Evolutionary conservation across 306 rosid genomes (phyloP).

Genomic region (Malus sylvestris): DNA sequence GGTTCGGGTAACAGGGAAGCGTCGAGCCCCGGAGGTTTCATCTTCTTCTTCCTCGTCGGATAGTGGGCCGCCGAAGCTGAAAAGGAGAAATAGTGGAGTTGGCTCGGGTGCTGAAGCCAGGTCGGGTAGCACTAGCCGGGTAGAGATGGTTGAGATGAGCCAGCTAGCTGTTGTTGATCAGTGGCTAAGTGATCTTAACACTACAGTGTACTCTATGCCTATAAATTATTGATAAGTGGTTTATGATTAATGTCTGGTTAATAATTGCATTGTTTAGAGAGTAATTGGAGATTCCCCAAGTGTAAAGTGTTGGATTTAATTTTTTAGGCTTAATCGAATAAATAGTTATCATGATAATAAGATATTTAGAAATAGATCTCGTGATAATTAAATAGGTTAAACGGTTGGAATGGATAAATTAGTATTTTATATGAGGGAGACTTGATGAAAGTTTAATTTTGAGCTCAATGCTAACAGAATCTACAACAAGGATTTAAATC

Average conservation of each 20-base stretch:
- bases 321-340: neutral
- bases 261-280: neutral
- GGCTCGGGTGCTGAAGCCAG: neutral
- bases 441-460: no score
- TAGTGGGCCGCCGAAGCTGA: neutral
- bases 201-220: neutral
- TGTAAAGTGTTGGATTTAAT: neutral
- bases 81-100: neutral
- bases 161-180: conserved; percentile 3
- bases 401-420: no score
- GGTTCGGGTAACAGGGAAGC: neutral
- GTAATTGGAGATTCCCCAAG: neutral
- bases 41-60: neutral
- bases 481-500: no score
- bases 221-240: neutral
- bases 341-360: no score
- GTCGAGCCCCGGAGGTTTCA: neutral
- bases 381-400: no score
- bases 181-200: neutral
- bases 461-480: no score
- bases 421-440: no score
- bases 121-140: neutral
- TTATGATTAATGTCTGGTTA: neutral
- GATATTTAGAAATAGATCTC: no score
- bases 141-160: neutral